A percentile compares a stretch with the other conserved stretches of the same genome.
phyloP scores from a whole-genome alignment of 768 basidiomycete genomes.

The Tremella yokohamensis region DNA sequence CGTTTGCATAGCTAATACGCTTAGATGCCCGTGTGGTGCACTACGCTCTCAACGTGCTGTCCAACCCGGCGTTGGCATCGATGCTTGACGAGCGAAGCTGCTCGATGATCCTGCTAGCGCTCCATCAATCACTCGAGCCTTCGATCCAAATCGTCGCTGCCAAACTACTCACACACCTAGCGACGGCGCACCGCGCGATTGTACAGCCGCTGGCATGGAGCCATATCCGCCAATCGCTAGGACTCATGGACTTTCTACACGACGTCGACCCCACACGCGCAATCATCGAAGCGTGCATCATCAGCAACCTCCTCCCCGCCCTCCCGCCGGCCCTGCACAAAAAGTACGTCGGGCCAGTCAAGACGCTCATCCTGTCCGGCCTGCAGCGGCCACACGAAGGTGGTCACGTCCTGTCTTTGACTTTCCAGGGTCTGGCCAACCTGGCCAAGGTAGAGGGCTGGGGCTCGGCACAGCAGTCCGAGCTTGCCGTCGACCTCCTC shows the following conservation, averaged over 20 bases:
- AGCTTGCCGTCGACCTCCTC: slow-evolving; percentile 32
- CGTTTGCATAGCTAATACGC: not conserved
- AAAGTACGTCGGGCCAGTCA: slow-evolving; percentile 43
- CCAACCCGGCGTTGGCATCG: slow-evolving; percentile 36
- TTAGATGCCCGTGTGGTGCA: slow-evolving; percentile 40
- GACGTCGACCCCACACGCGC: slow-evolving; percentile 35
- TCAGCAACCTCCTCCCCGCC: slow-evolving; percentile 42
- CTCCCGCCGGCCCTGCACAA: slow-evolving; percentile 33
- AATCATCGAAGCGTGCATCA: slow-evolving; percentile 42
- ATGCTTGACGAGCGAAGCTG: slow-evolving; percentile 39
- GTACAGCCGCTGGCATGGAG: slow-evolving; percentile 43
- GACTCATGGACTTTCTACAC: slow-evolving; percentile 40
- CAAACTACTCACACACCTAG: slow-evolving; percentile 38
- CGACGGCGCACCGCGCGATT: slow-evolving; percentile 40
- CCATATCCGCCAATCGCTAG: slow-evolving; percentile 40
- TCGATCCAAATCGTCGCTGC: slow-evolving; percentile 45
- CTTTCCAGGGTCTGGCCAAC: slow-evolving; percentile 42
- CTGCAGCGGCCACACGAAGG: slow-evolving; percentile 22
- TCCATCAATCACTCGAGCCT: slow-evolving; percentile 40
- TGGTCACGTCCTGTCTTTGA: slow-evolving; percentile 28
- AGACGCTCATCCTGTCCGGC: slow-evolving; percentile 38
- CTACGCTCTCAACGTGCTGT: slow-evolving; percentile 31
- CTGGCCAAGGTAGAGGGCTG: slow-evolving; percentile 38
- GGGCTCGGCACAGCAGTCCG: slow-evolving; percentile 23
- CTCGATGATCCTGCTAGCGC: slow-evolving; percentile 40